phyloP scores from a whole-genome alignment of 2,329 filamentous ascomycete genomes.

The Fusarium sp. region DNA sequence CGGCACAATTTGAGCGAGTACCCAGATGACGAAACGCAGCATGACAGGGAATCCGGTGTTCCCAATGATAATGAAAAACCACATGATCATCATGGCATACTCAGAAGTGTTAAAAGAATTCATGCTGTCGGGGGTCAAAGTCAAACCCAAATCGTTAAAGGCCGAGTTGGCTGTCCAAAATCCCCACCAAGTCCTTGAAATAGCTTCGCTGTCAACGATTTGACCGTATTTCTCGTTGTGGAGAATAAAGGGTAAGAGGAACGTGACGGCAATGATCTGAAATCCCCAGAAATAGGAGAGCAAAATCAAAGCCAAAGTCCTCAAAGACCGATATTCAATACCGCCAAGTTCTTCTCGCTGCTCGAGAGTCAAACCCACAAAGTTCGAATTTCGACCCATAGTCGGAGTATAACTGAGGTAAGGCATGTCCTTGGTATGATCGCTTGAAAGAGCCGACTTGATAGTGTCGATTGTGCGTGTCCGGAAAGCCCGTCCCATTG shows the following conservation, averaged over 20 bases:
- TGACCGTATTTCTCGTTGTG: slow-evolving; percentile 71
- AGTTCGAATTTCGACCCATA: slow-evolving; percentile 91
- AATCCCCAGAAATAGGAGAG: slow-evolving; percentile 86
- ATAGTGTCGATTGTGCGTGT: slow-evolving; percentile 70
- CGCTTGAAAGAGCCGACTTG: slow-evolving; percentile 66
- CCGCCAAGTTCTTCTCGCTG: slow-evolving; percentile 95
- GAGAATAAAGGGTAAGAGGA: slow-evolving; percentile 84
- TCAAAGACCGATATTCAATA: slow-evolving; percentile 94
- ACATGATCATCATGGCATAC: slow-evolving; percentile 80
- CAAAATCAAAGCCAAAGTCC: slow-evolving; percentile 84
- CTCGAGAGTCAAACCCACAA: slow-evolving; percentile 87
- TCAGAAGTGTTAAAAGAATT: slow-evolving; percentile 83
- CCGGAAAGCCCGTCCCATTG: slow-evolving; percentile 47
- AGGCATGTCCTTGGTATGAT: slow-evolving; percentile 74
- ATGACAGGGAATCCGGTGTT: slow-evolving; percentile 97
- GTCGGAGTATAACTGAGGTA: slow-evolving; percentile 97
- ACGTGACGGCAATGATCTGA: slow-evolving; percentile 79
- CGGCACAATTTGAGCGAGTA: slow-evolving; percentile 75
- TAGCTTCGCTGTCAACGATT: slow-evolving; percentile 71
- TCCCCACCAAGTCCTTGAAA: slow-evolving; percentile 87
- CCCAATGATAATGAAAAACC: slow-evolving; percentile 91
- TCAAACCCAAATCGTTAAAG: slow-evolving; percentile 96
- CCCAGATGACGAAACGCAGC: slow-evolving; percentile 93
- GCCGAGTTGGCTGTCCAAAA: slow-evolving; percentile 89
- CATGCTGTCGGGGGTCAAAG: slow-evolving; percentile 94